Conservation (phyloP, 108 stramenopile genomes). For the Skeletonema tropicum region DNA sequence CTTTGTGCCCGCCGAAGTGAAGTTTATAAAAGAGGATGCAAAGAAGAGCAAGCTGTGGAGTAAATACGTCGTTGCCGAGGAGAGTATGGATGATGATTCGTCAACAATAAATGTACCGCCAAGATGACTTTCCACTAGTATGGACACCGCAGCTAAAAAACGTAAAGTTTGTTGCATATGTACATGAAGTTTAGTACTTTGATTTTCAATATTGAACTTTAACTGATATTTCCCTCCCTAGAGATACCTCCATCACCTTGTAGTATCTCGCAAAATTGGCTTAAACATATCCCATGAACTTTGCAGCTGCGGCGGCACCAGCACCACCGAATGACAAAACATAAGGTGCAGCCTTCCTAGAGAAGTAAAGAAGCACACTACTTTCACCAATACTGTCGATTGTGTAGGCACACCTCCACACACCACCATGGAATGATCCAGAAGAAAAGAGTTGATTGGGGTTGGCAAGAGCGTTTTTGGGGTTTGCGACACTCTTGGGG, state of each 20-base stretch:
- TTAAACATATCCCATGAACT: conserved; percentile 48
- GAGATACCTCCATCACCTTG: no score
- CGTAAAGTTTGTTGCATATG: background rate
- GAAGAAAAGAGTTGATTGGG: conserved; percentile 96
- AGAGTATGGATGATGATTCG: conserved; percentile 11
- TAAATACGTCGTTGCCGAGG: conserved; percentile 55
- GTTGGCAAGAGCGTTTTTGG: conserved; percentile 78
- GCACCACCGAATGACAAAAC: conserved; percentile 56
- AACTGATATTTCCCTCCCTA: no score
- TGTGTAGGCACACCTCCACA: conserved; percentile 95
- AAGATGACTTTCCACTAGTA: conserved; percentile 66
- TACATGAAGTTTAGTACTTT: background rate
- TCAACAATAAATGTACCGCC: conserved; percentile 40
- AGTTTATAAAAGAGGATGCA: conserved; percentile 65
- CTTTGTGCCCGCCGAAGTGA: conserved; percentile 74
- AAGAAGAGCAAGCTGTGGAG: conserved; percentile 71
- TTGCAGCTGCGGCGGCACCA: conserved; percentile 58
- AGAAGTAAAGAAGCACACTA: conserved; percentile 92
- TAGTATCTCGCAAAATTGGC: background rate
- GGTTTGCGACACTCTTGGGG: conserved; percentile 74
- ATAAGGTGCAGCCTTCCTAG: conserved; percentile 71
- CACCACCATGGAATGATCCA: conserved; percentile 94
- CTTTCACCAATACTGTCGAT: conserved; percentile 95
- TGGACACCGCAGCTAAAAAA: conserved; percentile 28
- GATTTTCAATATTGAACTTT: background rate